These are phyloP conservation scores for Hypoxylon sp. DNA, from an alignment of 2,329 filamentous ascomycete genomes.

Conservation along the genomic window DNA sequence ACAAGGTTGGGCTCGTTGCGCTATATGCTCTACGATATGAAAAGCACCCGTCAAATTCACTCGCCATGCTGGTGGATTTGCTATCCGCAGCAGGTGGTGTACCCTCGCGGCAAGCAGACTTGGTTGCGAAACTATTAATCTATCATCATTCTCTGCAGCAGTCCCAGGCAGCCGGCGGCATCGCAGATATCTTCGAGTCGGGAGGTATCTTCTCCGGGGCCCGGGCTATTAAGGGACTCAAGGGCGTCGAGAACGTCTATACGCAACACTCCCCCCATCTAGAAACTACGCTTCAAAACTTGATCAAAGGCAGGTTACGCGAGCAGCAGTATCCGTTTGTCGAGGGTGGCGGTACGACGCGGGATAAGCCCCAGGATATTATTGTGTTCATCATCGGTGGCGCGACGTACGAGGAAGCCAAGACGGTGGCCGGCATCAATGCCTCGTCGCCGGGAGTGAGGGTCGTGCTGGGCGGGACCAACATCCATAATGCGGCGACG, in stretches of 20 bases:
- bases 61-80: constrained; percentile 88
- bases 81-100: constrained; percentile 88
- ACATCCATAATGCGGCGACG: constrained; percentile 86
- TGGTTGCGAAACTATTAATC: constrained; percentile 84
- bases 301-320: constrained; percentile 91
- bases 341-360: constrained; percentile 86
- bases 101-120: constrained; percentile 79
- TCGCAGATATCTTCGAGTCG: constrained; percentile 93
- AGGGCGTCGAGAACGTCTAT: constrained; percentile 98
- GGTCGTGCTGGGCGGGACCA: constrained; percentile 90
- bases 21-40: constrained; percentile 96
- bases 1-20: constrained; percentile 90
- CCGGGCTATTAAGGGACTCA: constrained; percentile 91
- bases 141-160: constrained; percentile 92
- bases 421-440: constrained; percentile 95
- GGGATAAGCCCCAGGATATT: constrained; percentile 97
- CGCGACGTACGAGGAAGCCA: constrained; percentile 96
- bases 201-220: constrained; percentile 92
- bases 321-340: constrained; percentile 94
- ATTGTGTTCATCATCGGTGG: constrained; percentile 95
- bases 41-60: constrained; percentile 85
- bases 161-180: constrained; percentile 80
- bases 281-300: constrained; percentile 88
- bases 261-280: constrained; percentile 95
- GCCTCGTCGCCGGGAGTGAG: constrained; percentile 89